Percentiles rank a stretch among this genome's conserved stretches.
Evolutionary conservation across 2,329 filamentous ascomycete species (phyloP).

Genomic region (Talaromyces atroroseus): DNA sequence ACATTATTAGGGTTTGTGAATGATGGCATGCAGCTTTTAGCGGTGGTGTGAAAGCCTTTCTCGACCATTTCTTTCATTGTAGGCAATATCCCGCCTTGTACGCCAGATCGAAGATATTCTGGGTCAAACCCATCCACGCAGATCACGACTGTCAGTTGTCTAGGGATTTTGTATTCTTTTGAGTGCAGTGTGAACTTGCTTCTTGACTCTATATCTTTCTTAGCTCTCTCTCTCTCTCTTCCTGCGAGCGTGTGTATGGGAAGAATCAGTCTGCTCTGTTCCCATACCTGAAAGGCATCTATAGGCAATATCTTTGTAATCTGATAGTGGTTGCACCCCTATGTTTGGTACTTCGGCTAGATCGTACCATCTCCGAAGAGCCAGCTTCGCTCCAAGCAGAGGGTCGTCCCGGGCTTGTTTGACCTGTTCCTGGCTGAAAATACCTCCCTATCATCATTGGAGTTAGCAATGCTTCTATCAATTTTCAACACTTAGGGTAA

Average conservation of each 20-base stretch:
- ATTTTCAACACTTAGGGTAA: background rate
- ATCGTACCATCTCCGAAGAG: slow-evolving; percentile 25
- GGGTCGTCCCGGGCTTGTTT: slow-evolving; percentile 22
- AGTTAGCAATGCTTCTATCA: background rate
- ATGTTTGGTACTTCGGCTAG: slow-evolving; percentile 21
- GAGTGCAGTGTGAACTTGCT: slow-evolving; percentile 21
- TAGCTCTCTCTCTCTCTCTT: background rate
- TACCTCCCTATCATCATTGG: slow-evolving; percentile 18
- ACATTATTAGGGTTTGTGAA: slow-evolving; percentile 45
- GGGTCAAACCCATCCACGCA: slow-evolving; percentile 44
- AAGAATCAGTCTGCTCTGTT: background rate
- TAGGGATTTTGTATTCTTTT: slow-evolving; percentile 28
- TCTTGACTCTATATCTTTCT: background rate
- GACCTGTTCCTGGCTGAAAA: slow-evolving; percentile 19
- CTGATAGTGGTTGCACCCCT: slow-evolving; percentile 18
- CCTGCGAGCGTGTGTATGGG: background rate
- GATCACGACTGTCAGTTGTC: slow-evolving; percentile 35
- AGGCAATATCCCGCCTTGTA: slow-evolving; percentile 31
- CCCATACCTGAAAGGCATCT: slow-evolving; percentile 15
- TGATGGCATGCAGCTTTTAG: slow-evolving; percentile 39
- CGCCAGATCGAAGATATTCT: slow-evolving; percentile 33
- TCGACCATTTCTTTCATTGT: slow-evolving; percentile 28
- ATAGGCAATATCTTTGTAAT: slow-evolving; percentile 22
- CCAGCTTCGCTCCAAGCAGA: slow-evolving; percentile 22
- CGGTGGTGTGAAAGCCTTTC: slow-evolving; percentile 36